These are phyloP conservation scores for Pharnaceum exiguum DNA, from an alignment of 148 eudicot species.

Conservation along the genomic window DNA sequence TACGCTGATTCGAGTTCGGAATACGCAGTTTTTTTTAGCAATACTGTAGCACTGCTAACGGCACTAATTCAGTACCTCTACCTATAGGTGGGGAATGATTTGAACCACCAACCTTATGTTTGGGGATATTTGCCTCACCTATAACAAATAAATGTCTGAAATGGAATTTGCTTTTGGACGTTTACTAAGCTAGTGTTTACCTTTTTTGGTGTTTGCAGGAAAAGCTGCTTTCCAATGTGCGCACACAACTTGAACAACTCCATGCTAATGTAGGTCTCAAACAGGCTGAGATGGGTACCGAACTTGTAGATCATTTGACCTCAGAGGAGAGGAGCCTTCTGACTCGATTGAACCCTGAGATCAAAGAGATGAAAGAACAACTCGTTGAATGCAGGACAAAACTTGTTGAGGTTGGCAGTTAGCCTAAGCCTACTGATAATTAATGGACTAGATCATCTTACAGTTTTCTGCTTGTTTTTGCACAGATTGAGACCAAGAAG, in stretches of 20 bases:
- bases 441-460: background rate
- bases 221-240: conserved; percentile 60
- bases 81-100: no score
- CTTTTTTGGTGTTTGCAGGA: conserved; percentile 42
- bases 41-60: no score
- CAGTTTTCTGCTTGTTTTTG: background rate
- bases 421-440: background rate
- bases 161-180: no score
- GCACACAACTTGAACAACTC: conserved; percentile 76
- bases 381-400: conserved; percentile 69
- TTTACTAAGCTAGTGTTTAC: no score
- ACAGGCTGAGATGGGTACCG: conserved; percentile 89
- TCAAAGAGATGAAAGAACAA: conserved; percentile 78
- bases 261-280: conserved; percentile 60
- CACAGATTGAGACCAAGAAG: conserved; percentile 81
- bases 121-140: no score
- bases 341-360: conserved; percentile 89
- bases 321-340: conserved; percentile 68
- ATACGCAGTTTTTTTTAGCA: no score
- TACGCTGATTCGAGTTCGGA: no score
- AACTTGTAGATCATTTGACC: conserved; percentile 88
- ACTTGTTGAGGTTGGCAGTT: conserved; percentile 69
- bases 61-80: no score
- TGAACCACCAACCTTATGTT: no score
- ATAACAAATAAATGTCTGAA: no score